Evolutionary conservation across 768 basidiomycete species (phyloP), one percentile per base, ranked within the genome.

Genomic region (Podaxis rugospora): DNA sequence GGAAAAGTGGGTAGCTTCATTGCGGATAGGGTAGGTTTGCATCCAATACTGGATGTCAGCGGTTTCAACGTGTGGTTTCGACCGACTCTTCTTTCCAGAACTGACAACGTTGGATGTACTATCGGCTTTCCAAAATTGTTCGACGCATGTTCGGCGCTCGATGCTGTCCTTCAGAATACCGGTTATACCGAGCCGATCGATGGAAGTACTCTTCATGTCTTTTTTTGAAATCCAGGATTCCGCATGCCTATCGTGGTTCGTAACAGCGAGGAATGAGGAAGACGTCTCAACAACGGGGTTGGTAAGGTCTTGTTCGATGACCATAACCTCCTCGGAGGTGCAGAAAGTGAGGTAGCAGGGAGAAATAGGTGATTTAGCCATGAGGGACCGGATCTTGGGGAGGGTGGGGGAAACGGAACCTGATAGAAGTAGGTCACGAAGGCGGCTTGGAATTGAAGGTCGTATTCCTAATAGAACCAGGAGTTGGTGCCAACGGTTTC

Each of bases 261-360:
- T 75, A 5, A 76, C 73, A 3, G 70, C 69, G 27, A 76, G 66
- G 60, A 73, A 75, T 5, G 66, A 51, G 52, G 61, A 53, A 2
- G 71, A 73, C 0, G 55, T 64, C 13, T 64, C 65, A 3, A 61
- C 37, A 11, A 53, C 55, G 4, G 72, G 71, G 16, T 69, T 64
- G 2, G 63, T 52, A 7, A 75, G 66, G 55, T 74, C 72, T 49
- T 75, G 75, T 60, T 77, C 75, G n/a, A 76, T 63, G 36, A 75
- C 61, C 54, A 76, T 66, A 25, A 74, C 68, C 5, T 61, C 51
- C 4, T 61, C 57, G 13, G 72, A 71, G 0, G 72, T 68, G 63
- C 75, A 76, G 68, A 78, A 76, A 13, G 72, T 72, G 40, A 78
- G 66, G 62, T 75, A 78, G 58, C 72, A 70, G 0, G 75, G 68